Conservation (phyloP, 1,139 yeast genomes). For the Saccharomycopsis hybrid region DNA sequence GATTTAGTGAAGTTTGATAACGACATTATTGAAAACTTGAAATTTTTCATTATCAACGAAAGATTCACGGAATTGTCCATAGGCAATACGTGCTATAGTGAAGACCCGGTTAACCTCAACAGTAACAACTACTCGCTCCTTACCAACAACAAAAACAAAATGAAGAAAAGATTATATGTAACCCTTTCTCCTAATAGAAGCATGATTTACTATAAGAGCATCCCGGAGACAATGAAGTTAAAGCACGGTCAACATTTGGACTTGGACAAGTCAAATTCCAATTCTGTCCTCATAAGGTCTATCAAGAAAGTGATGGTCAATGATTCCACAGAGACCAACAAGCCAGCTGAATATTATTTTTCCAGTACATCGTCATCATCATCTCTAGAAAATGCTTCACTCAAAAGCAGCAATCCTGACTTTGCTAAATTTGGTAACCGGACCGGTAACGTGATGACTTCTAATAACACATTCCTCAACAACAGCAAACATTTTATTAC, state of each 20-base stretch:
- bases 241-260: neutral
- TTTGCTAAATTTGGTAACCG: neutral
- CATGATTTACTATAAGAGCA: conserved; percentile 2
- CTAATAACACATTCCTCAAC: too few species aligned
- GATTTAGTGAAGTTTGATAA: conserved; percentile 10
- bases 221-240: neutral
- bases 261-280: conserved; percentile 3
- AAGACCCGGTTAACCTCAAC: neutral
- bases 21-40: conserved; percentile 10
- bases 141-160: neutral
- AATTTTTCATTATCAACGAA: conserved; percentile 14
- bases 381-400: neutral
- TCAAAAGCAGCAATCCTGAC: neutral
- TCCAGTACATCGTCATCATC: too few species aligned
- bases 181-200: conserved; percentile 13
- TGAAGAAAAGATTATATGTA: conserved; percentile 1
- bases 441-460: neutral
- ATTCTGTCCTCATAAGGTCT: conserved; percentile 1
- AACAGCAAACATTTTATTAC: too few species aligned
- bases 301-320: conserved; percentile 5
- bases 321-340: neutral
- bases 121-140: too few species aligned
- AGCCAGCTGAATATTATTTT: too few species aligned
- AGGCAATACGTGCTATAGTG: conserved; percentile 12
- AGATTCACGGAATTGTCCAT: conserved; percentile 12